Conservation (phyloP, 1,284 basidiomycete species). For the Athelia psychrophila region DNA sequence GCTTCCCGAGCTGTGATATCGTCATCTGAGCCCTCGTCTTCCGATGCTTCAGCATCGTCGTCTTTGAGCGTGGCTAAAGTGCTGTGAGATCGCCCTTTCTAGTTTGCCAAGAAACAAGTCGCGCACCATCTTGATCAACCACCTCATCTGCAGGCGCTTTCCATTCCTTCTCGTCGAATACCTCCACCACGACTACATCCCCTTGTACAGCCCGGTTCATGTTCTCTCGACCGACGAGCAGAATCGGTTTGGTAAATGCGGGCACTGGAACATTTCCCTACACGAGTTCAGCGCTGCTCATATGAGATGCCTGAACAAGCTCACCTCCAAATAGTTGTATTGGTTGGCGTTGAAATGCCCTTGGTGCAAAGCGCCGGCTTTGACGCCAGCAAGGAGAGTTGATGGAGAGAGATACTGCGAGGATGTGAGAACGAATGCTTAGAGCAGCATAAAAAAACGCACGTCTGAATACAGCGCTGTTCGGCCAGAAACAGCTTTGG, state of each 20-base stretch:
- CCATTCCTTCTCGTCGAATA: constrained; percentile 91
- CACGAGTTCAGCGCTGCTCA: neutral
- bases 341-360: constrained; percentile 95
- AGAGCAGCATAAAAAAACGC: constrained; percentile 19
- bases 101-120: constrained; percentile 3
- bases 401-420: constrained; percentile 80
- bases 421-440: constrained; percentile 1
- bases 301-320: constrained; percentile 10
- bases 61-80: constrained; percentile 75
- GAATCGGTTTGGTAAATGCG: constrained; percentile 73
- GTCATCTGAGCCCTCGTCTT: constrained; percentile 42
- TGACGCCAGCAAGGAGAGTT: constrained; percentile 80
- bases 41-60: constrained; percentile 84
- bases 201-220: constrained; percentile 97
- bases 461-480: constrained; percentile 80
- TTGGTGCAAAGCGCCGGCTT: constrained; percentile 81
- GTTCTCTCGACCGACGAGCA: constrained; percentile 86
- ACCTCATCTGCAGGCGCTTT: constrained; percentile 92
- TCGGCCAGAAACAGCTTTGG: constrained; percentile 46
- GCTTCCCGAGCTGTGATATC: constrained; percentile 49
- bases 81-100: constrained; percentile 3
- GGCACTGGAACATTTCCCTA: constrained; percentile 82
- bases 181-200: constrained; percentile 89
- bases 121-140: constrained; percentile 84
- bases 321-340: constrained; percentile 93